Evolutionary conservation across 495 filamentous ascomycete species (phyloP).

Genomic region (Cercophora newfieldiana): DNA sequence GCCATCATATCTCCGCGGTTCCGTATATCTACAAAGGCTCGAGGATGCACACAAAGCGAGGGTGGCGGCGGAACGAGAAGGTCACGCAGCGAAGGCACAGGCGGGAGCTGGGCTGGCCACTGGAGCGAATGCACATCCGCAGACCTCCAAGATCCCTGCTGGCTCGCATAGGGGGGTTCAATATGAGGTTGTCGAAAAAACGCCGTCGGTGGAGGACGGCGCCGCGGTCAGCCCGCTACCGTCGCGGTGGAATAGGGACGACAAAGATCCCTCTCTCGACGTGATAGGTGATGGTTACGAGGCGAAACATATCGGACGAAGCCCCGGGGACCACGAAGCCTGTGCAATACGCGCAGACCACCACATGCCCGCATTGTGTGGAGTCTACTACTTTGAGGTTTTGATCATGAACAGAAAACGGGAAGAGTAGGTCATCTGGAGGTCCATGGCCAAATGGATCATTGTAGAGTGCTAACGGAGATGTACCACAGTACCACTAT

Average conservation of each 20-base stretch:
- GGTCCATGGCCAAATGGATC: neutral
- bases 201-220: constrained; percentile 55
- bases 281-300: constrained; percentile 73
- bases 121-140: constrained; percentile 61
- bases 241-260: constrained; percentile 75
- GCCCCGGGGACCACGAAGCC: constrained; percentile 68
- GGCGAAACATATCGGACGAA: constrained; percentile 64
- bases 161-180: constrained; percentile 76
- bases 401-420: constrained; percentile 80
- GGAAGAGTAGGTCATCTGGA: constrained; percentile 70
- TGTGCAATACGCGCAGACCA: constrained; percentile 82
- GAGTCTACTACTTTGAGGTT: constrained; percentile 96
- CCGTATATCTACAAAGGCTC: constrained; percentile 73
- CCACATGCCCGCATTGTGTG: constrained; percentile 87
- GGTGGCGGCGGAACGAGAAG: constrained; percentile 38
- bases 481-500: constrained; percentile 62
- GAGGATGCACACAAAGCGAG: constrained; percentile 67
- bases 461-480: constrained; percentile 13
- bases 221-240: constrained; percentile 68
- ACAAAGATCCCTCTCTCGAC: constrained; percentile 74
- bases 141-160: constrained; percentile 59
- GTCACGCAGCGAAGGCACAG: constrained; percentile 34
- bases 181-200: constrained; percentile 83
- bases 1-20: constrained; percentile 77
- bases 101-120: constrained; percentile 56